Base-by-base conservation (phyloP, 78 protist genomes). In the Speleostelium caveatum region DNA sequence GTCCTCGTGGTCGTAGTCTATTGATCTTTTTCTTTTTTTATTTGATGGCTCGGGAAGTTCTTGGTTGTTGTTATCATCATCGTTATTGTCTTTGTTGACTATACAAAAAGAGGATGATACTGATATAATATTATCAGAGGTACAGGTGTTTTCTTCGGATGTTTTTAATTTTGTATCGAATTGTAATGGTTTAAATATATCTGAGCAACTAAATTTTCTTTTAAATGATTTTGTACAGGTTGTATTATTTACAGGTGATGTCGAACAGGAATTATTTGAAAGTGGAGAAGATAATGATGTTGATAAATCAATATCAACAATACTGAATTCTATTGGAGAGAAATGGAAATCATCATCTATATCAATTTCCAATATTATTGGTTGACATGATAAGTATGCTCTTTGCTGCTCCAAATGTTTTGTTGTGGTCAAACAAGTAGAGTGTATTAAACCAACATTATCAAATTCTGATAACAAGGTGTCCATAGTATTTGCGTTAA, bases 381-480 rank as follows among this genome's bases (percentile, higher is more conserved):
- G 89, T 24, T 80, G 89, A 5, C 32, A 38, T 5, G 78, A 32
- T 5, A 80, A 24, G 5, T 33, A 33, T 56, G 55, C 58, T 53
- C 89, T 68, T 41, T 80, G 89, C 22, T 69, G 41, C 28, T 68
- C 24, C 7, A 53, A 60, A 68, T 80, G 89, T 6, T 28, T 42
- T 12, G 87, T 77, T 1, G 76, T 80, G 38, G 77, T 33, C 8
- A 21, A 12, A 59, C 89, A 68, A 19, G 75, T 80, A 22, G 89
- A 74, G 68, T 80, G 78, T 32, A 80, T 68, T 22, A 80, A 68
- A 14, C 28, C 26, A n/a, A 80, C n/a, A 0, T 76, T 32, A 21
- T 80, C 78, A 0, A 80, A 59, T 73, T 80, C 77, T 66, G 89
- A 58, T 28, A 80, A 41, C 30, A 80, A 30, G 19, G 33, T 56